These are phyloP conservation scores for Paecilomyces niveus DNA, from an alignment of 2,329 filamentous ascomycete genomes.

Conservation along the genomic window DNA sequence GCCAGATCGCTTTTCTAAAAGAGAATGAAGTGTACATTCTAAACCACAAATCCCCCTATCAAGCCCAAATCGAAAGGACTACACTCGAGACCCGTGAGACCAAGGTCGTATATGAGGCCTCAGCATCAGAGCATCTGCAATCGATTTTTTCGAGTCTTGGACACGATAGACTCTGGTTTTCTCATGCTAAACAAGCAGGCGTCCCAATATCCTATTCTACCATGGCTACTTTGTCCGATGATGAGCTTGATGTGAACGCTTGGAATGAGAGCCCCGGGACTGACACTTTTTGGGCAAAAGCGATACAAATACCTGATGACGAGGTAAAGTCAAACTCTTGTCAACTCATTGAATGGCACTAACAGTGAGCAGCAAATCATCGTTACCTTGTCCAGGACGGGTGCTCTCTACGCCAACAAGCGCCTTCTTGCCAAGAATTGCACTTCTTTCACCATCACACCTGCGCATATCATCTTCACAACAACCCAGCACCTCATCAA, in stretches of 20 bases:
- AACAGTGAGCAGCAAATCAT: slow-evolving; percentile 35
- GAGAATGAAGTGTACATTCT: slow-evolving; percentile 39
- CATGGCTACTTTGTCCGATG: slow-evolving; percentile 12
- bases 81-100: slow-evolving; percentile 26
- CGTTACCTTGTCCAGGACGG: slow-evolving; percentile 66
- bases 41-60: slow-evolving; percentile 23
- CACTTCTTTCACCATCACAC: slow-evolving; percentile 80
- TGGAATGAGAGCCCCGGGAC: slow-evolving; percentile 26
- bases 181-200: slow-evolving; percentile 17
- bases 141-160: slow-evolving; percentile 31
- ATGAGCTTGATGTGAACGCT: slow-evolving; percentile 11
- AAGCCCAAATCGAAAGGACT: slow-evolving; percentile 24
- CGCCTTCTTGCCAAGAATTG: slow-evolving; percentile 73
- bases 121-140: slow-evolving; percentile 25
- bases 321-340: slow-evolving; percentile 22
- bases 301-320: slow-evolving; percentile 29
- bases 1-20: slow-evolving; percentile 42
- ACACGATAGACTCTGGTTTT: slow-evolving; percentile 31
- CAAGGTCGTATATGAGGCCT: slow-evolving; percentile 21
- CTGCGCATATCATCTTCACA: slow-evolving; percentile 80
- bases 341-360: slow-evolving; percentile 4
- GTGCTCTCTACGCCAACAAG: slow-evolving; percentile 71
- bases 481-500: slow-evolving; percentile 90
- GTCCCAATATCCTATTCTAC: slow-evolving; percentile 24
- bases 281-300: slow-evolving; percentile 33